A percentile compares a stretch with the other conserved stretches of the same genome.
Conservation (phyloP, 345 rosid species). For the Eucalyptus curtisii region DNA sequence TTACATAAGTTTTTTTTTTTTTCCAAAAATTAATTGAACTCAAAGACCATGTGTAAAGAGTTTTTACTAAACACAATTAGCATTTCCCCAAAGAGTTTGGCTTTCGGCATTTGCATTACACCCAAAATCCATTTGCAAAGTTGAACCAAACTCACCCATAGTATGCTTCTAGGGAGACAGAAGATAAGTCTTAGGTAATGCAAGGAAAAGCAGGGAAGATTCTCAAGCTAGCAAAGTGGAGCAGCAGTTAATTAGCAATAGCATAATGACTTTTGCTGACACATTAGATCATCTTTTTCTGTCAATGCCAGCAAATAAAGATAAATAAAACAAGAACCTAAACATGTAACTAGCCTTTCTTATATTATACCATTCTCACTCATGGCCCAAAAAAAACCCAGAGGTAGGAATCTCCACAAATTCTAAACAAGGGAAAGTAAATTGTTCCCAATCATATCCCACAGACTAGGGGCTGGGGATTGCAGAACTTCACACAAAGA, state of each 20-base stretch:
- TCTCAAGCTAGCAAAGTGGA: not conserved
- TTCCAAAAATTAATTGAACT: no score
- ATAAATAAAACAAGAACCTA: not conserved
- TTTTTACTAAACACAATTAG: no score
- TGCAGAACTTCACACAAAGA: not conserved
- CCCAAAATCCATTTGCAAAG: no score
- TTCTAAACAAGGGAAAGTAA: not conserved
- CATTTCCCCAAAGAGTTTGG: no score
- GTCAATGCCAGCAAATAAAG: not conserved
- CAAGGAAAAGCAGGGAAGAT: not conserved
- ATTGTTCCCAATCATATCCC: not conserved
- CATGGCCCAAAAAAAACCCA: not conserved
- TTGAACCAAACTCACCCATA: no score
- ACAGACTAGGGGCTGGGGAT: not conserved
- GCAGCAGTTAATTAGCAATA: not conserved
- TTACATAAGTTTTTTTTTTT: no score
- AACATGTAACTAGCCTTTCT: not conserved
- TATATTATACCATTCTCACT: not conserved
- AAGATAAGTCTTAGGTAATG: not conserved
- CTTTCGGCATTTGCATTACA: no score
- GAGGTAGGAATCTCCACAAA: not conserved
- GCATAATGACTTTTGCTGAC: not conserved
- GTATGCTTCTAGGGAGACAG: not conserved
- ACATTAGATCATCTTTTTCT: no score
- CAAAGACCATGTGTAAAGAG: no score